Evolutionary conservation across 2,329 filamentous ascomycete genomes (phyloP), one percentile per base, ranked within the genome.

Genomic region (Venturia nashicola): DNA sequence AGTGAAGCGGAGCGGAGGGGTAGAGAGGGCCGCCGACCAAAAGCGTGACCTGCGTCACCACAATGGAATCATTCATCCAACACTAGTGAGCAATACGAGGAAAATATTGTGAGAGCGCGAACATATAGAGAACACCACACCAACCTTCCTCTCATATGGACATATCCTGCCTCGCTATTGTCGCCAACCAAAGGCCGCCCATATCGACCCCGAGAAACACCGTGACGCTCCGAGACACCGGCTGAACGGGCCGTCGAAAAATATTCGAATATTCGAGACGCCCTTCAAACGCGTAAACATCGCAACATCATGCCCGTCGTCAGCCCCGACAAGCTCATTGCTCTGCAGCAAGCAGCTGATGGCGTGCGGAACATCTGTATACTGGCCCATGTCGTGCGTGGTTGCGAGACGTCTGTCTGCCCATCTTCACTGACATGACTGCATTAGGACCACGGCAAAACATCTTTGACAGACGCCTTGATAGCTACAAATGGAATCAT

Each of bases 401-500:
- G 27, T 18, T 20, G 51, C 48, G 32, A n/a, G 39, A 23, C 16
- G 54, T 57, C 61, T n/a, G 44, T 12, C 61, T 32, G 40, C 23
- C 64, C 48, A 18, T 32, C 44, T 23, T 18, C 44, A 16, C 61
- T 42, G 39, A 27, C 18, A 36, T 3, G n/a, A 34, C 32, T 39
- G 2, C 48, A 16, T 27, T 63, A 86, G 84, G 94, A 99, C 75
- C 94, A 99, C 82, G 94, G 94, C 71, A 99, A 99, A 77, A 99
- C 94, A 2, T 97, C 94, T 42, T 85, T 99, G 69, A 96, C 92
- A 65, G 94, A 99, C 76, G 91, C 91, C 66, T 85, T 99, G 62
- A 90, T 99, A 71, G 93, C 94, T 76, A 97, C 94, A 68, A 99
- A 99, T 83, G 94, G 94, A 78, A 97, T 99, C 78, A 99, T 99